Evolutionary conservation across 1,284 basidiomycete species (phyloP), one percentile per base, ranked within the genome.

Genomic region (Taiwanofungus camphoratus): DNA sequence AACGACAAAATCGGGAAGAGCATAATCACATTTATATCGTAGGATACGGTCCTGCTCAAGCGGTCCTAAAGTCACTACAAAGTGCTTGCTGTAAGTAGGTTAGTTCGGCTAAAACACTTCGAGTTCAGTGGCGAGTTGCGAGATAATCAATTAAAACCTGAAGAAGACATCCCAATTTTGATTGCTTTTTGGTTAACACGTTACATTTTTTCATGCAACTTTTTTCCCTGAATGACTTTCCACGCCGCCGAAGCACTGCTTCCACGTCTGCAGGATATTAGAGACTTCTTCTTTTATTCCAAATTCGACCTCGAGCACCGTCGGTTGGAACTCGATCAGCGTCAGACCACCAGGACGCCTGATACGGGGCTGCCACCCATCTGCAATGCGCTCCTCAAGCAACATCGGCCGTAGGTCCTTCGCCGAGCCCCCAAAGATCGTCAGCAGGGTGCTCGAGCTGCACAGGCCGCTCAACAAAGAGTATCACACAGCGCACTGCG

Each of bases 351-450:
- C 64, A 0, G 65, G 72, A 31, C 71, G 61, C 31, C 69, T 66
- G n/a, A 77, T 55, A 13, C 71, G 66, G 0, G 83, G 69, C 58
- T 87, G 80, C 82, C 84, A 87, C 5, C 76, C 76, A 1, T 81
- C 70, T 0, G 80, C 80, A 12, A 88, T 55, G 8, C 80, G 73
- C 52, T 88, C 85, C 32, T 88, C 79, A 3, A 69, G 58, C 27
- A 88, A 61, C 23, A 84, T 53, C 0, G 69, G 51, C 29, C 73
- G 64, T 9, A 88, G 54, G 51, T 84, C 82, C 3, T 69, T 60
- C 4, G 79, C 56, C 19, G 66, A 65, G 0, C 84, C 83, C 3
- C 83, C 85, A 52, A 82, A 82, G 40, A 82, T 77, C 0, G 72
- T 76, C 3, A 79, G 58, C 24, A 86, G 48, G 3, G 77, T 80